Evolutionary conservation across 352 stramenopile genomes (phyloP).

Genomic region (Pythium vanterpoolii): DNA sequence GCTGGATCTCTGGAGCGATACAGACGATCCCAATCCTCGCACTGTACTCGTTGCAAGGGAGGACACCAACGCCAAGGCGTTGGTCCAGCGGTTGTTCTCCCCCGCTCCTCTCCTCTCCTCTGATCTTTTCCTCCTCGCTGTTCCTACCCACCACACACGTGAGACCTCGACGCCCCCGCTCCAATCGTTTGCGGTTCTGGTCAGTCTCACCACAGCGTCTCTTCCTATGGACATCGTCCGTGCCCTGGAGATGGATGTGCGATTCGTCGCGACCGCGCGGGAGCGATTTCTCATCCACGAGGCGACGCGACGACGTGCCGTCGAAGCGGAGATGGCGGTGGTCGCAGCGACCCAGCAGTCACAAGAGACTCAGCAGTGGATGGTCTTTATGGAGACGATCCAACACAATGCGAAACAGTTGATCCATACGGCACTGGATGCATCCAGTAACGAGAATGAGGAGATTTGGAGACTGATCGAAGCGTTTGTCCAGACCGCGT

Average conservation of each 20-base stretch:
- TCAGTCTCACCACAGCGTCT: neutral
- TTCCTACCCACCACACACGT: neutral
- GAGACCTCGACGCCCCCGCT: neutral
- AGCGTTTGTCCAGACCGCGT: neutral
- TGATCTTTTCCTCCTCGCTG: neutral
- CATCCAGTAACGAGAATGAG: neutral
- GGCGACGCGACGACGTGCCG: neutral
- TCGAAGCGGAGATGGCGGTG: slow-evolving; percentile 2
- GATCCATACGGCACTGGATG: neutral
- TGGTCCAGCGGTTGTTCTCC: neutral
- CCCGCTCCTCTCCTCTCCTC: too few relatives aligned
- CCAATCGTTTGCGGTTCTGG: neutral
- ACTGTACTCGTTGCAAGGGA: neutral
- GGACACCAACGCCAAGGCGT: neutral
- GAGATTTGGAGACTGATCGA: neutral
- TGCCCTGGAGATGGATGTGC: slow-evolving; percentile 4
- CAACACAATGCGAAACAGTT: neutral
- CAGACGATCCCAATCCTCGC: neutral
- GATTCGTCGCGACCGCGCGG: neutral
- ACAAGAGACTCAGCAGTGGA: slow-evolving; percentile 11
- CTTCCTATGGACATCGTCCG: neutral
- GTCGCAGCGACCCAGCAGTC: neutral
- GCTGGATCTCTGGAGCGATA: neutral
- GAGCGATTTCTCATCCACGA: neutral
- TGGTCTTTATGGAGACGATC: neutral